Conservation (phyloP, 2,329 filamentous ascomycete species). For the Karstenula rhodostoma region DNA sequence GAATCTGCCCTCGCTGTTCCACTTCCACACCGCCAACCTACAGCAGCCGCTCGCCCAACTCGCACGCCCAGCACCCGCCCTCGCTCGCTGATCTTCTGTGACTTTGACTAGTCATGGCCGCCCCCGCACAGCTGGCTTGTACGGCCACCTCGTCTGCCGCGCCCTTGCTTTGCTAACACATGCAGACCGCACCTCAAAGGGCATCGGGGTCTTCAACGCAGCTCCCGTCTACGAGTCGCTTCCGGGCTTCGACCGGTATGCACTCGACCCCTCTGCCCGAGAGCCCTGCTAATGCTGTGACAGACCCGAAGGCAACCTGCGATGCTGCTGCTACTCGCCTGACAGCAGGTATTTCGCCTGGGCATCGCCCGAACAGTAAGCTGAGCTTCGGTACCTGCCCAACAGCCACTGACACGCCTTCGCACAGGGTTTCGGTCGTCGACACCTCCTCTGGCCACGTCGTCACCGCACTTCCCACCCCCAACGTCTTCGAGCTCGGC, state of each 20-base stretch:
- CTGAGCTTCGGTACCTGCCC: constrained; percentile 5
- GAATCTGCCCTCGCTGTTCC: constrained; percentile 44
- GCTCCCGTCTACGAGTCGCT: constrained; percentile 86
- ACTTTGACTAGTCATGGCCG: constrained; percentile 94
- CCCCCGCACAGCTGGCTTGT: constrained; percentile 92
- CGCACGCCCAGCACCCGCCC: constrained; percentile 41
- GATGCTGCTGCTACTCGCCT: constrained; percentile 94
- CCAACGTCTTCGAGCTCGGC: constrained; percentile 90
- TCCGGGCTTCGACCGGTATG: constrained; percentile 74
- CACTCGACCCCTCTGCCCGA: constrained; percentile 10
- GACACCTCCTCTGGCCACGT: constrained; percentile 80
- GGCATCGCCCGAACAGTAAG: constrained; percentile 80
- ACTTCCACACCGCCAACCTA: constrained; percentile 36
- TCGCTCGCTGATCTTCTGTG: constrained; percentile 64
- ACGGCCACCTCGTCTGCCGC: constrained; percentile 41
- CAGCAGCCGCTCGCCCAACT: constrained; percentile 23
- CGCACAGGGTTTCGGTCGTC: constrained; percentile 75
- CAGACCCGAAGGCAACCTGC: constrained; percentile 90
- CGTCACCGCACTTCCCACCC: constrained; percentile 76
- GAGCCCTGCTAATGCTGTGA: constrained; percentile 21
- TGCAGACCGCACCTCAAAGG: constrained; percentile 89
- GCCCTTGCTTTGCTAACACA: constrained; percentile 10
- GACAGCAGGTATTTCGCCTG: constrained; percentile 97
- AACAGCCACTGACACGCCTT: constrained; percentile 16
- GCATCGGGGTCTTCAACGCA: constrained; percentile 91